A percentile compares a stretch with the other conserved stretches of the same genome.
phyloP scores from a whole-genome alignment of 1,284 basidiomycete species.

The Ganoderma boninense region DNA sequence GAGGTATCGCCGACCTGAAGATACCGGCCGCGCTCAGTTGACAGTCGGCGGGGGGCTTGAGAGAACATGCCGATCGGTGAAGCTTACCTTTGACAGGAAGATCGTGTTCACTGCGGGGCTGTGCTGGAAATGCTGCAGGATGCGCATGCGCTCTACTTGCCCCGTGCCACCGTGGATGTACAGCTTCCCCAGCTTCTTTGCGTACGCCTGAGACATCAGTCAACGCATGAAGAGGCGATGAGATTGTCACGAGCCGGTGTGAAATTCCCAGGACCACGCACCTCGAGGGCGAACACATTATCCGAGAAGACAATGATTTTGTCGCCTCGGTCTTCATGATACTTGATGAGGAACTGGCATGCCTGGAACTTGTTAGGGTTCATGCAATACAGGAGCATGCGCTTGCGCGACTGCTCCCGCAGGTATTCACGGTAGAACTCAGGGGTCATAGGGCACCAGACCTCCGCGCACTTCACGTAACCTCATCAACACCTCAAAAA shows the following conservation, averaged over 20 bases:
- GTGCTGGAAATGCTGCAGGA: slow-evolving; percentile 96
- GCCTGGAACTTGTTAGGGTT: slow-evolving; percentile 99
- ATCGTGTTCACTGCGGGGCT: slow-evolving; percentile 98
- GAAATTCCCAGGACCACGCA: slow-evolving; percentile 39
- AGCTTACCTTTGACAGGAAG: slow-evolving; percentile 91
- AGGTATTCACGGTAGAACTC: slow-evolving; percentile 99
- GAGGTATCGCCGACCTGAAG: slow-evolving; percentile 96
- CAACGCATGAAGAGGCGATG: neutral
- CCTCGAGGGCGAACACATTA: slow-evolving; percentile 97
- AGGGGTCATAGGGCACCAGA: slow-evolving; percentile 99
- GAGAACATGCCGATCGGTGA: neutral
- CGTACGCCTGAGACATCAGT: slow-evolving; percentile 77
- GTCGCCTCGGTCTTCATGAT: slow-evolving; percentile 97
- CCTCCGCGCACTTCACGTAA: slow-evolving; percentile 87
- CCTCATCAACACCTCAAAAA: neutral
- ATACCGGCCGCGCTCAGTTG: slow-evolving; percentile 24
- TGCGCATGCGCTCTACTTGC: slow-evolving; percentile 95
- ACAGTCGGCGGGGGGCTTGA: neutral
- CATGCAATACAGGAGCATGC: slow-evolving; percentile 99
- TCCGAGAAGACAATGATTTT: slow-evolving; percentile 99
- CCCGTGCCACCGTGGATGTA: slow-evolving; percentile 98
- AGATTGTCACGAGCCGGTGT: neutral
- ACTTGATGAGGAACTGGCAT: slow-evolving; percentile 98
- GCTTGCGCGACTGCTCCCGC: slow-evolving; percentile 90
- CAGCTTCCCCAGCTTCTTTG: slow-evolving; percentile 91